These are phyloP conservation scores for Erysiphe pulchra DNA, from an alignment of 2,329 filamentous ascomycete genomes.

Conservation along the genomic window DNA sequence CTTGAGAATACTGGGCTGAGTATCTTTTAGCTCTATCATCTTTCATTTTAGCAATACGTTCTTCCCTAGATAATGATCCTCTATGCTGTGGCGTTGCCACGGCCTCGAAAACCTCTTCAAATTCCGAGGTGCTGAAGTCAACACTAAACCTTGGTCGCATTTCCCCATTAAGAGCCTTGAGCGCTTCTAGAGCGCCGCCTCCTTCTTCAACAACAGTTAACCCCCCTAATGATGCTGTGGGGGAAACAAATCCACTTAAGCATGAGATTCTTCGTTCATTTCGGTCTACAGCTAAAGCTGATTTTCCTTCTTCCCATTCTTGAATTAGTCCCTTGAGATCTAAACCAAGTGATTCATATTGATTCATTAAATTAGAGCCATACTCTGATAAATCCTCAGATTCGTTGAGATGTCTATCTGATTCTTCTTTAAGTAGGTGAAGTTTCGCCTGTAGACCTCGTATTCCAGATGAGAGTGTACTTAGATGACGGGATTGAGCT, in stretches of 20 bases:
- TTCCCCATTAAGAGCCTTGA: constrained; percentile 58
- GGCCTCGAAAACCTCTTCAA: constrained; percentile 73
- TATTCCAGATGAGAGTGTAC: constrained; percentile 70
- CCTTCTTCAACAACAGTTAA: constrained; percentile 30
- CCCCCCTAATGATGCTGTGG: constrained; percentile 38
- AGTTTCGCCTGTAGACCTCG: constrained; percentile 84
- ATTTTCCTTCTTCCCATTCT: constrained; percentile 71
- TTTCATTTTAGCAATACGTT: constrained; percentile 66
- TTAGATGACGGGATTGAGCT: constrained; percentile 67
- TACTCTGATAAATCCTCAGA: constrained; percentile 46
- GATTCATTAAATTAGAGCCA: constrained; percentile 52
- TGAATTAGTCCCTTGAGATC: constrained; percentile 60
- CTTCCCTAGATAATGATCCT: constrained; percentile 53
- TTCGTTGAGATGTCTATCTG: constrained; percentile 44
- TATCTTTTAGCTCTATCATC: constrained; percentile 62
- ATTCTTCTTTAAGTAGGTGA: constrained; percentile 74
- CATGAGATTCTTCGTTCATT: constrained; percentile 47
- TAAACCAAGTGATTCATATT: constrained; percentile 83
- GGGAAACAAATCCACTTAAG: constrained; percentile 28
- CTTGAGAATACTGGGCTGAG: constrained; percentile 42
- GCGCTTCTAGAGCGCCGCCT: constrained; percentile 38
- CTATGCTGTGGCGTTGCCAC: constrained; percentile 50
- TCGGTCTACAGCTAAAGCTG: constrained; percentile 59
- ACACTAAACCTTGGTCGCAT: constrained; percentile 23
- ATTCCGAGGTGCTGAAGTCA: constrained; percentile 29